These are phyloP conservation scores for Elongisporangium prolatum DNA, from an alignment of 352 stramenopile genomes.

Conservation along the genomic window DNA sequence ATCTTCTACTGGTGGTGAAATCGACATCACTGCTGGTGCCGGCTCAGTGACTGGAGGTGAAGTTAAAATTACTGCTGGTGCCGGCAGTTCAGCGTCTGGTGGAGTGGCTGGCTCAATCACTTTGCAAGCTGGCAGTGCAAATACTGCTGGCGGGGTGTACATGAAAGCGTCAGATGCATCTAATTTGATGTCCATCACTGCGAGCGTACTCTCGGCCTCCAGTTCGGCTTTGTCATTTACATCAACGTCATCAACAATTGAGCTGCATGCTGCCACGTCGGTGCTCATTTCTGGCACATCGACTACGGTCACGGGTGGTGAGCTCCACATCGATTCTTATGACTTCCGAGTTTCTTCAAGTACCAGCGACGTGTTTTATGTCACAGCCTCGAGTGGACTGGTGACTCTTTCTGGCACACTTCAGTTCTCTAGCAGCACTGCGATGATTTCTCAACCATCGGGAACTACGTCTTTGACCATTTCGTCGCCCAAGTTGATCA, in stretches of 20 bases:
- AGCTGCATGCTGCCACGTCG: slow-evolving; percentile 24
- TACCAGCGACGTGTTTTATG: slow-evolving; percentile 24
- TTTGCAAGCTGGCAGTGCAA: slow-evolving; percentile 14
- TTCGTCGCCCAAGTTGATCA: slow-evolving; percentile 29
- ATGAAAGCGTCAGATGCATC: slow-evolving; percentile 16
- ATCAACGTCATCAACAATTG: slow-evolving; percentile 39
- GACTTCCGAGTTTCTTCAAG: slow-evolving; percentile 30
- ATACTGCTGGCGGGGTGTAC: slow-evolving; percentile 21
- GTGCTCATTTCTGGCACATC: slow-evolving; percentile 38
- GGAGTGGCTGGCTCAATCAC: not conserved
- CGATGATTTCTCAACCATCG: slow-evolving; percentile 23
- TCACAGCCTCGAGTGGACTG: slow-evolving; percentile 16
- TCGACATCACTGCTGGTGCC: not conserved
- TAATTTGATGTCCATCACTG: slow-evolving; percentile 36
- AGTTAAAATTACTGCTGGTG: not conserved
- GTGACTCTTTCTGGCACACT: slow-evolving; percentile 27
- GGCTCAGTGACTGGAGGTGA: not conserved
- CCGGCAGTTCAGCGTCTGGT: not conserved
- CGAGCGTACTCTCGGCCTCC: slow-evolving; percentile 18
- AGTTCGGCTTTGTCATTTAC: slow-evolving; percentile 32
- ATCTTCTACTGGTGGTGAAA: not conserved
- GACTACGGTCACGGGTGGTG: slow-evolving; percentile 37
- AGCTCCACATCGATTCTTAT: slow-evolving; percentile 42
- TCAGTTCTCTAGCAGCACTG: slow-evolving; percentile 16
- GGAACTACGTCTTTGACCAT: slow-evolving; percentile 27